Evolutionary conservation across 495 filamentous ascomycete species (phyloP), one percentile per base, ranked within the genome.

Genomic region (Aspergillus kassunensis): DNA sequence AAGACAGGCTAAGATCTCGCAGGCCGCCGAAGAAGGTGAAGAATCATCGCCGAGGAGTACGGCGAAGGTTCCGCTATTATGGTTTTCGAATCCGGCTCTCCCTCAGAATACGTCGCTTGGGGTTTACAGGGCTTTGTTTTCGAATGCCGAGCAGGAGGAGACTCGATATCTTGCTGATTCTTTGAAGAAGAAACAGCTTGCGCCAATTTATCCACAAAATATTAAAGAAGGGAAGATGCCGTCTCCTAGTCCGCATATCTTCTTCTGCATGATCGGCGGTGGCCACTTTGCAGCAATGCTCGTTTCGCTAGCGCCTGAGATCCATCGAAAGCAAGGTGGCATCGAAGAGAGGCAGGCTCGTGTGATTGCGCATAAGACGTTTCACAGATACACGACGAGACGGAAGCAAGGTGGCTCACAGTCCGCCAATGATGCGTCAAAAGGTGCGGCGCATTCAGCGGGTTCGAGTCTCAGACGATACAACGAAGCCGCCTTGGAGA

Each of bases 251-350:
- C 88, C 89, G 6, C 91, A 96, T 59, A 81, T 95, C 21, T 96
- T 98, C 61, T 80, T 97, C 49, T 97, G 91, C 66, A 98, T 98
- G 93, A 95, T 97, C 48, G 93, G 93, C 7, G 93, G 93, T 55
- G 93, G 93, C 2, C 93, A 98, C 60, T 97, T 98, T 64, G 93
- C 93, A 0, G 95, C 88, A 18, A 97, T 97, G 91, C 74, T 97
- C 27, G 85, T 97, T 16, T 89, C 90, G 3, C 76, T 97, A 3
- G 84, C 88, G 0, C 91, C 95, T 0, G 90, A 88, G 55, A 70
- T 83, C 34, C 82, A 81, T 43, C 91, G 90, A 55, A 81, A 82
- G 51, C 71, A 81, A 40, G 73, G 80, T 23, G 90, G 90, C 2
- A 73, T 82, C 2, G 76, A 89, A 55, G 88, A 91, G 45, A 81